Evolutionary conservation across 1,284 basidiomycete species (phyloP), one percentile per base, ranked within the genome.

Genomic region (Xanthoconium separans): DNA sequence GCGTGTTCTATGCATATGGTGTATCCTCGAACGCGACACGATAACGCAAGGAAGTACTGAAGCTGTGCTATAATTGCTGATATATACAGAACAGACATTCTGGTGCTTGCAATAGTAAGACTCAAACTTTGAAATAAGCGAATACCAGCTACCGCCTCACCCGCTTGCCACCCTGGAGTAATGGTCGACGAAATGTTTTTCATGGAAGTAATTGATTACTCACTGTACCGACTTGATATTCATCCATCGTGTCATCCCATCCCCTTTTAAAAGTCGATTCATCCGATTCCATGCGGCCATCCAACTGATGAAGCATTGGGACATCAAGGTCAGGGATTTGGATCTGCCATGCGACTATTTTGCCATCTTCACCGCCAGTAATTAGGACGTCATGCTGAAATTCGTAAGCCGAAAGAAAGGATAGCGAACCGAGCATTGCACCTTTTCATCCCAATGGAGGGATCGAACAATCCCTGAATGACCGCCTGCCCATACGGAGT

Each of bases 301-400:
- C 63, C 45, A 36, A 36, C 16, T 50, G 51, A 44, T 53, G 37
- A 11, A 27, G 37, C 8, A 3, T 46, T 10, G 24, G 33, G 20
- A 22, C 12, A 47, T 34, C 52, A 13, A 31, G 6, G 27, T 11
- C n/a, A 1, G 44, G 47, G 11, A 54, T 44, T 43, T 63, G 56
- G 16, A 56, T 57, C 9, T 74, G 63, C 84, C 85, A 87, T 4
- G 79, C 58, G 41, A 77, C 75, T 44, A 87, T 71, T 56, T 76
- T 80, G 0, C 75, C 71, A 57, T 87, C 84, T 71, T 87, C 85
- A 2, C 84, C 85, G 2, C 85, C 85, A 2, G 82, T 83, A 5
- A 86, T 62, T 11, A 87, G 61, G 3, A 79, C 65, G 11, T 69
- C 63, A 58, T 77, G 74, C 81, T 82, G 55, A 18, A 51, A 54